Conservation (phyloP, 75 land plant genomes). For the Pinus taeda region DNA sequence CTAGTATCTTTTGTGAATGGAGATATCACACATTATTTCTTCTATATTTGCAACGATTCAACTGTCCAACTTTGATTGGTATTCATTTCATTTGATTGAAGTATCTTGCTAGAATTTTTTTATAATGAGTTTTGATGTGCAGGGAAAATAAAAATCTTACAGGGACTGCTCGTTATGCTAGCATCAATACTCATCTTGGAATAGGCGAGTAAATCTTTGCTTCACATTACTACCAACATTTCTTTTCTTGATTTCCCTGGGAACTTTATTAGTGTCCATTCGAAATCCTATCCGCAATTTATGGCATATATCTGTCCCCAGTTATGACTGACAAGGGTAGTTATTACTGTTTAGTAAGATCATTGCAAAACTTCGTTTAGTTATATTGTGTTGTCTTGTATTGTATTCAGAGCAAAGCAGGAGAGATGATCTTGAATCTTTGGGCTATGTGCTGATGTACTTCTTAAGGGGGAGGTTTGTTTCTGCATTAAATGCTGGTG, state of each 20-base stretch:
- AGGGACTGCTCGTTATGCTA: conserved; percentile 90
- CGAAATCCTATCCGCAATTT: neutral
- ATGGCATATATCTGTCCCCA: neutral
- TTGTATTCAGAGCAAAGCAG: conserved; percentile 64
- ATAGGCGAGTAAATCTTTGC: conserved; percentile 47
- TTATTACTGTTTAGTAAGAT: neutral
- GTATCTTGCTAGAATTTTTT: too few relatives aligned
- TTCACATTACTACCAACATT: neutral
- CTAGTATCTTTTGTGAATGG: neutral
- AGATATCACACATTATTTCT: neutral
- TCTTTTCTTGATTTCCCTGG: neutral
- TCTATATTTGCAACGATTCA: neutral
- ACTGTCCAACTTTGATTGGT: neutral
- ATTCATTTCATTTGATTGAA: neutral
- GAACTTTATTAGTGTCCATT: neutral
- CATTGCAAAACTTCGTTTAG: neutral
- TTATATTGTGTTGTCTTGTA: neutral
- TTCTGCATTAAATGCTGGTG: neutral
- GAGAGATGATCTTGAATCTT: conserved; percentile 73
- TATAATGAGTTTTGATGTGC: conserved; percentile 41
- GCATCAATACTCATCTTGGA: conserved; percentile 86
- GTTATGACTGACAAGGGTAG: neutral
- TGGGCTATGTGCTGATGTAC: conserved; percentile 97
- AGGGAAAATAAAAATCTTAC: conserved; percentile 84
- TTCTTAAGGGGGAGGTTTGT: conserved; percentile 92